Percentiles rank a stretch among this genome's conserved stretches.
These are phyloP conservation scores for Pseudevernia furfuracea DNA, from an alignment of 495 filamentous ascomycete genomes.

Conservation along the genomic window DNA sequence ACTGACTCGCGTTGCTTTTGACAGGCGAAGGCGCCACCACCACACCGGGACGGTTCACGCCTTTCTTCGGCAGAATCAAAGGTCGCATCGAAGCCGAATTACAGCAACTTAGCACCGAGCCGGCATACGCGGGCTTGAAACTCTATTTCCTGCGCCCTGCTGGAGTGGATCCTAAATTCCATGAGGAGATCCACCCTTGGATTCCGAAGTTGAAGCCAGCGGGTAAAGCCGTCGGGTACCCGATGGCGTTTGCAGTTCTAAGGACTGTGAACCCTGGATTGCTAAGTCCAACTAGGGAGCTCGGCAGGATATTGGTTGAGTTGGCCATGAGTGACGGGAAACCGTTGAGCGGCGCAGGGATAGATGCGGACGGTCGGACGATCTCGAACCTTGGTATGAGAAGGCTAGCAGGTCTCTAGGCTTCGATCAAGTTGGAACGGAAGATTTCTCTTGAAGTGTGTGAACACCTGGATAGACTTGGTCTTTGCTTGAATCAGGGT, in stretches of 20 bases:
- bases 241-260: conserved; percentile 9
- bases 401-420: conserved; percentile 34
- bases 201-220: conserved; percentile 31
- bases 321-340: conserved; percentile 53
- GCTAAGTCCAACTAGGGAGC: conserved; percentile 33
- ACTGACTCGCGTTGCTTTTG: not conserved
- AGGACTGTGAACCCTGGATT: conserved; percentile 18
- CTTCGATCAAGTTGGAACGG: not conserved
- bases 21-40: conserved; percentile 41
- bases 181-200: conserved; percentile 44
- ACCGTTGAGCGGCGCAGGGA: conserved; percentile 36
- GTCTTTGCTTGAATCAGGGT: too few relatives aligned
- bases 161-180: conserved; percentile 41
- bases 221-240: conserved; percentile 10
- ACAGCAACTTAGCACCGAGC: conserved; percentile 36
- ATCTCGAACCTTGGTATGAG: conserved; percentile 44
- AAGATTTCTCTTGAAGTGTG: not conserved
- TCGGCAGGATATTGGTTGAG: conserved; percentile 43
- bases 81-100: conserved; percentile 54
- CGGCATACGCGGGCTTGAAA: conserved; percentile 31
- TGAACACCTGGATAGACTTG: not conserved
- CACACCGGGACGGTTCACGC: conserved; percentile 43
- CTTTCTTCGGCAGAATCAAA: conserved; percentile 54
- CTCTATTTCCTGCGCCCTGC: conserved; percentile 40
- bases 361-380: conserved; percentile 40